Conservation (phyloP, 495 filamentous ascomycete species). For the Parachaetomium inaequale region DNA sequence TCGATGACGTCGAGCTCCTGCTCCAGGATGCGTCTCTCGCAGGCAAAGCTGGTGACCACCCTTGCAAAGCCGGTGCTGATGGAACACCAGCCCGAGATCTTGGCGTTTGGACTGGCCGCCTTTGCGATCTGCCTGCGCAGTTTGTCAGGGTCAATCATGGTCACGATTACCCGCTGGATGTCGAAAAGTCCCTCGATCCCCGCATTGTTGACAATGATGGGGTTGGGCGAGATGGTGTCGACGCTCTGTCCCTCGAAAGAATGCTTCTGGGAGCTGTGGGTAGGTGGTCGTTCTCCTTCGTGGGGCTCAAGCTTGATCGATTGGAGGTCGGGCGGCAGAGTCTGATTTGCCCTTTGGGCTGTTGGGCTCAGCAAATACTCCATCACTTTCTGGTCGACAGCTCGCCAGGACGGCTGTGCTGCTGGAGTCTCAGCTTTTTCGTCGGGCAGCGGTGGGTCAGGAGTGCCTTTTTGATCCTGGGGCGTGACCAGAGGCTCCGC, state of each 20-base stretch:
- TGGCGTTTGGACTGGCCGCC: conserved; percentile 29
- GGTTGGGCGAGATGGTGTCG: conserved; percentile 39
- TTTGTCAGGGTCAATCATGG: conserved; percentile 31
- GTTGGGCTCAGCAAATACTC: conserved; percentile 3
- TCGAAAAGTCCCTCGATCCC: conserved; percentile 42
- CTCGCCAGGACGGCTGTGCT: conserved; percentile 6
- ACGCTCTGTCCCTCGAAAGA: conserved; percentile 5
- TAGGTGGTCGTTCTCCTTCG: not conserved
- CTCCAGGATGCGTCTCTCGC: conserved; percentile 32
- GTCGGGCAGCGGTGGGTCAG: not conserved
- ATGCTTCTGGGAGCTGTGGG: not conserved
- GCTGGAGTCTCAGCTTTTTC: not conserved
- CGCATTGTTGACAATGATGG: conserved; percentile 39
- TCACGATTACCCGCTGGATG: conserved; percentile 42
- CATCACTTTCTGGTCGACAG: conserved; percentile 8
- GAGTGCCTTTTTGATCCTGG: not conserved
- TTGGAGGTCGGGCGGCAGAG: conserved; percentile 20
- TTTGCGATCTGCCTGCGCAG: conserved; percentile 33
- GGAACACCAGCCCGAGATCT: conserved; percentile 36
- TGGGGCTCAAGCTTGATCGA: conserved; percentile 13
- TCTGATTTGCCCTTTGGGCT: not conserved
- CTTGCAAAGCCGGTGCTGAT: conserved; percentile 38
- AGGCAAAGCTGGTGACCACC: conserved; percentile 38
- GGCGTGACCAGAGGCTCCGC: not conserved
- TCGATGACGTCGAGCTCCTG: conserved; percentile 40